A percentile compares a stretch with the other conserved stretches of the same genome.
Evolutionary conservation across 352 stramenopile species (phyloP).

Genomic region (Globisporangium viniferum): DNA sequence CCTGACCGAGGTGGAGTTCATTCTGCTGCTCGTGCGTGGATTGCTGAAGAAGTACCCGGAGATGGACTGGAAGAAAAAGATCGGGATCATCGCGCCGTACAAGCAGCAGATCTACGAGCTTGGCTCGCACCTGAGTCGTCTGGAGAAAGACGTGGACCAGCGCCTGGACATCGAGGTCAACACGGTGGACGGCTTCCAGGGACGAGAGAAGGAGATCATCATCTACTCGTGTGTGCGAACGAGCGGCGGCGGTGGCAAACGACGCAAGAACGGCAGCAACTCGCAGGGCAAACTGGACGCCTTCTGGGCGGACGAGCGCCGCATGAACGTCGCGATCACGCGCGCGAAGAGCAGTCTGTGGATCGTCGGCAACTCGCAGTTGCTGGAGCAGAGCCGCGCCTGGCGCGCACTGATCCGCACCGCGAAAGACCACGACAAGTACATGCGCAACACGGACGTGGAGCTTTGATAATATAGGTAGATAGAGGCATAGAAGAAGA

Average conservation of each 20-base stretch:
- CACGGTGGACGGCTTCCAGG: conserved; percentile 98
- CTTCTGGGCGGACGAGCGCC: conserved; percentile 96
- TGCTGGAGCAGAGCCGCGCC: conserved; percentile 64
- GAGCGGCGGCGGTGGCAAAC: conserved; percentile 62
- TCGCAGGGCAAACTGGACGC: conserved; percentile 34
- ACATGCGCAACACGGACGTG: conserved; percentile 32
- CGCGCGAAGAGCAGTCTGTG: conserved; percentile 94
- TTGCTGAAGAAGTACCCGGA: conserved; percentile 74
- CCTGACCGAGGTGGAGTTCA: conserved; percentile 73
- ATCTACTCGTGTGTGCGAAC: conserved; percentile 97
- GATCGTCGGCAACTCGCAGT: conserved; percentile 74
- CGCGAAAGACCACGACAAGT: conserved; percentile 48
- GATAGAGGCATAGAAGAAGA: background rate
- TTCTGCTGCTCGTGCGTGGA: conserved; percentile 89
- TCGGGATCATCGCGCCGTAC: conserved; percentile 98
- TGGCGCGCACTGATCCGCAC: conserved; percentile 71
- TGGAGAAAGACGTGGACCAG: conserved; percentile 44
- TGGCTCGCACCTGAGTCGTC: conserved; percentile 61
- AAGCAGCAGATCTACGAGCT: conserved; percentile 96
- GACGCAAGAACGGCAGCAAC: conserved; percentile 16
- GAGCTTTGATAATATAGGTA: conserved; percentile 10
- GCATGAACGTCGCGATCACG: conserved; percentile 99
- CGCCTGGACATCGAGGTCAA: conserved; percentile 82
- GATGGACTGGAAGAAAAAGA: conserved; percentile 84
- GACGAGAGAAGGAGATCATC: conserved; percentile 97